Conservation (phyloP, 2,329 filamentous ascomycete genomes). For the Exophiala aquamarina region DNA sequence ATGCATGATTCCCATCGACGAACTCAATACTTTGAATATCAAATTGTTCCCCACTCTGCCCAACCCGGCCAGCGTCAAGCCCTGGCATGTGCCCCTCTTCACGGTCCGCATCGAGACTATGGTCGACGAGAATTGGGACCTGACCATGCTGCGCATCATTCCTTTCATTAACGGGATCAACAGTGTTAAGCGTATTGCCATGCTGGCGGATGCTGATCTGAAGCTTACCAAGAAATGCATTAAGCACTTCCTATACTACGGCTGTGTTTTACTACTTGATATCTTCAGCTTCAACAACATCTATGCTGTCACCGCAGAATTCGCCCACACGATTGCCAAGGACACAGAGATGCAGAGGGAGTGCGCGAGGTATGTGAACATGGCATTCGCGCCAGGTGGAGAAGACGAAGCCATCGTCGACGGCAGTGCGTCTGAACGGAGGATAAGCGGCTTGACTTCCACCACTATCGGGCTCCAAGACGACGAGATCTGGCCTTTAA, state of each 20-base stretch:
- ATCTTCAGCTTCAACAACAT: slow-evolving; percentile 93
- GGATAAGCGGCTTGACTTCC: slow-evolving; percentile 24
- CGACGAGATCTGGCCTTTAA: slow-evolving; percentile 44
- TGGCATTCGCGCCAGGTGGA: slow-evolving; percentile 41
- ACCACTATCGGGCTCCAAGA: slow-evolving; percentile 19
- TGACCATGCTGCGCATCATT: slow-evolving; percentile 64
- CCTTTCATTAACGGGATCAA: slow-evolving; percentile 87
- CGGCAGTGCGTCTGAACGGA: slow-evolving; percentile 9
- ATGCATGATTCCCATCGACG: slow-evolving; percentile 98
- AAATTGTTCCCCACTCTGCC: slow-evolving; percentile 86
- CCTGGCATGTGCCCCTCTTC: slow-evolving; percentile 87
- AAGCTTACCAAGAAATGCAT: slow-evolving; percentile 83
- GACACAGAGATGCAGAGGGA: slow-evolving; percentile 81
- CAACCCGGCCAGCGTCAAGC: slow-evolving; percentile 72
- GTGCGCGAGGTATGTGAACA: slow-evolving; percentile 79
- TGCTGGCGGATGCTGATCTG: slow-evolving; percentile 80
- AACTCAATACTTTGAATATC: slow-evolving; percentile 92
- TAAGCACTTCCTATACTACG: slow-evolving; percentile 88
- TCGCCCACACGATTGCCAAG: slow-evolving; percentile 71
- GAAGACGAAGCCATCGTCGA: slow-evolving; percentile 25
- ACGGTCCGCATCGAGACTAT: slow-evolving; percentile 57
- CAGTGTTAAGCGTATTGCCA: slow-evolving; percentile 82
- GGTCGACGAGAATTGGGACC: slow-evolving; percentile 56
- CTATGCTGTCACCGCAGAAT: slow-evolving; percentile 78
- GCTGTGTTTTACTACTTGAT: slow-evolving; percentile 84